Base-by-base conservation (phyloP, 176 grass and related monocot species). In the Puya raimondii region DNA sequence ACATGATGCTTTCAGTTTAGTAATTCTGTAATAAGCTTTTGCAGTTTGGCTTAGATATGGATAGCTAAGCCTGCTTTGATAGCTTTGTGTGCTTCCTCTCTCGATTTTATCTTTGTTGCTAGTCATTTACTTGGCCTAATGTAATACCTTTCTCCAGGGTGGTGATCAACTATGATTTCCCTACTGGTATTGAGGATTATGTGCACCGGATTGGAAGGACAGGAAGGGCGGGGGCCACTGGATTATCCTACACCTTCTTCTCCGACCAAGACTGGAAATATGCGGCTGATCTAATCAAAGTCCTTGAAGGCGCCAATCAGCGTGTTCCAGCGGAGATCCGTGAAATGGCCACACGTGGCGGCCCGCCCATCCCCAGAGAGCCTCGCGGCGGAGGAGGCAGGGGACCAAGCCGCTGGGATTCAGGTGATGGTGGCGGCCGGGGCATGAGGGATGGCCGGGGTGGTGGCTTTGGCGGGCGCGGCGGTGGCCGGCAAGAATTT, bases 141-240 rank as follows among this genome's bases (percentile, higher is more conserved):
- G 67, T 72, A 21, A 71, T 23, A 71, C 81, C 71, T 13, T 64
- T 3, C 14, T 85, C 53, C 84, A 99, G 94, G 75, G 87, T 93
- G 74, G 94, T 99, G 72, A 86, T 99, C 65, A 99, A 99, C 75
- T 97, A 88, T 75, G 93, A 97, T 69, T 97, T 97, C 23, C 93
- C 93, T 74, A 88, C 88, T 71, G 93, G 93, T 49, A 79, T 97
- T 6, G 89, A 92, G 74, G 89, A 97, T 72, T 97, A 97, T 53
- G 93, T 97, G 52, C 93, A 97, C 79, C 86, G 89, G 18, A 97
- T 97, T 66, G 93, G 93, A 48, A 86, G 93, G 64, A 97, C 93
- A 29, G 93, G 93, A 64, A 86, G 93, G 47, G 93, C 93, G 73
- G 89, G 93, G 26, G 94, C 94, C 64, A 99, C 89, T 23, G 94